Evolutionary conservation across 208 protist genomes (phyloP).

Genomic region (Wallacemonas rigidus): DNA sequence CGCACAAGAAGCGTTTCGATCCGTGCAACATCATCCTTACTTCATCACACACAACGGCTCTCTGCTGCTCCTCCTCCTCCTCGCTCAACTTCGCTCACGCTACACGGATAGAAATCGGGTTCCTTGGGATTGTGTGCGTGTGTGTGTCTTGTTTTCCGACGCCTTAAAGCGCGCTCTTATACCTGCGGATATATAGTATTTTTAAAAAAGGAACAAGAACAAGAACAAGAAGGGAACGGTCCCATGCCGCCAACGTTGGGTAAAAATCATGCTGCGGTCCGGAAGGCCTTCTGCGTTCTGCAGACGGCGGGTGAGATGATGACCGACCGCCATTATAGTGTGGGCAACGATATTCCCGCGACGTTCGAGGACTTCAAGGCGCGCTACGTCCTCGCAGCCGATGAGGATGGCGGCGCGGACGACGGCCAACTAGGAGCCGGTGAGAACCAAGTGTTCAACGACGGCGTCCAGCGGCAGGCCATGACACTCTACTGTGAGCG

Average conservation of each 20-base stretch:
- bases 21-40: too few relatives aligned
- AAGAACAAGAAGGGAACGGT: conserved; percentile 4
- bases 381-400: conserved; percentile 47
- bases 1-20: too few relatives aligned
- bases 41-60: too few relatives aligned
- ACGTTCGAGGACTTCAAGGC: conserved; percentile 71
- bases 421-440: conserved; percentile 2
- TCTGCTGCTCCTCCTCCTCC: too few relatives aligned
- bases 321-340: conserved; percentile 76
- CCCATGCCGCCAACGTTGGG: conserved; percentile 61
- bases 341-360: conserved; percentile 47
- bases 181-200: not conserved
- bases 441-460: not conserved
- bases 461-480: conserved; percentile 67
- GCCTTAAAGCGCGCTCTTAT: too few relatives aligned
- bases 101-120: too few relatives aligned
- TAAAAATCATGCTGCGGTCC: conserved; percentile 66
- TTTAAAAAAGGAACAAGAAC: conserved; percentile 16
- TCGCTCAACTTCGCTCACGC: too few relatives aligned
- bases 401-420: conserved; percentile 8
- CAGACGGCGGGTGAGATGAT: conserved; percentile 87
- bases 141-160: too few relatives aligned
- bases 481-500: conserved; percentile 86
- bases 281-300: conserved; percentile 83
- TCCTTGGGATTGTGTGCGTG: too few relatives aligned